Evolutionary conservation across 164 flowering plant species (phyloP).

Genomic region (Amborella trichopoda): DNA sequence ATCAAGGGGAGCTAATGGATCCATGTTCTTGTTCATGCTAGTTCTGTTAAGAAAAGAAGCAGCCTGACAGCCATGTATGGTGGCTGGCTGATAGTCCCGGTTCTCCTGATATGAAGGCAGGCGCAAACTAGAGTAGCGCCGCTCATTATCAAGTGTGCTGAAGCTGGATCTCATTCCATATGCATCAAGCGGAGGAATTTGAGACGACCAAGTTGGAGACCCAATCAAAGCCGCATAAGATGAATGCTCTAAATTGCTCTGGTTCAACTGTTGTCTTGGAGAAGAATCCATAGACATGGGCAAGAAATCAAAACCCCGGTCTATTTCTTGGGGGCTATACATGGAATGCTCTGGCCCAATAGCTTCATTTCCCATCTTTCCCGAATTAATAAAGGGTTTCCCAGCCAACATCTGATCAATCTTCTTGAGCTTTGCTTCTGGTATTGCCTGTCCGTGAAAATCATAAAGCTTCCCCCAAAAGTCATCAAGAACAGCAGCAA

Average conservation of each 20-base stretch:
- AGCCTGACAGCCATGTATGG: conserved; percentile 79
- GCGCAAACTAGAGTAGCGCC: conserved; percentile 75
- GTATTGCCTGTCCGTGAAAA: conserved; percentile 66
- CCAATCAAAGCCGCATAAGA: conserved; percentile 43
- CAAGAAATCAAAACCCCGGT: conserved; percentile 30
- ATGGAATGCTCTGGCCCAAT: conserved; percentile 24
- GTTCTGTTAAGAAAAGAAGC: conserved; percentile 43
- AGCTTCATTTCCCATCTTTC: no score
- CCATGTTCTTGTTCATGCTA: conserved; percentile 33
- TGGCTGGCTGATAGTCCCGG: conserved; percentile 75
- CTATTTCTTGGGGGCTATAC: conserved; percentile 25
- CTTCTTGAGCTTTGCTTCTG: conserved; percentile 59
- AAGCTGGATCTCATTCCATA: conserved; percentile 34
- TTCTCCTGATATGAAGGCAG: conserved; percentile 46
- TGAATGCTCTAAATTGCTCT: conserved; percentile 28
- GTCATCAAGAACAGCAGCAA: conserved; percentile 75
- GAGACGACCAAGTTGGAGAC: conserved; percentile 35
- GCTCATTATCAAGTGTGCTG: conserved; percentile 38
- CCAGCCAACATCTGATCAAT: conserved; percentile 42
- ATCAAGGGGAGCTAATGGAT: conserved; percentile 29
- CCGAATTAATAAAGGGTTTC: conserved; percentile 27
- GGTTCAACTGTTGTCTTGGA: conserved; percentile 34
- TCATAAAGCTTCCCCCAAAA: conserved; percentile 95
- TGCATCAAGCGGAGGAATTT: conserved; percentile 36
- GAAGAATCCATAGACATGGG: conserved; percentile 29